Percentiles rank a stretch among this genome's conserved stretches.
Conservation (phyloP, 2,329 filamentous ascomycete species). For the Botrytis hyacinthi region DNA sequence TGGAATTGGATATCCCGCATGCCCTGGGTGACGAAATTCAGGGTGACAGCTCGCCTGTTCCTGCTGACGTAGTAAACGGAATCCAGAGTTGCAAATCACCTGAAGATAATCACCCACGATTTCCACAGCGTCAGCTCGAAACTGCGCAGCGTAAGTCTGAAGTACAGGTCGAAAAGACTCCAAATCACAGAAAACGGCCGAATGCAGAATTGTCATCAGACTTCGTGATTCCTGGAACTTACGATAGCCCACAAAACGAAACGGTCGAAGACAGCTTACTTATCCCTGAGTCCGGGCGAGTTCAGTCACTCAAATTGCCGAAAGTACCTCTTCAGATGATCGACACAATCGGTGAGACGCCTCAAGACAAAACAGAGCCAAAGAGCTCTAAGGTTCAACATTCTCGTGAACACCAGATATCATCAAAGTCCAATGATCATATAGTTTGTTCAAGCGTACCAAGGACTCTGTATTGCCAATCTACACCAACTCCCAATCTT, state of each 20-base stretch:
- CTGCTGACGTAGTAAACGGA: constrained; percentile 31
- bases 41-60: background rate
- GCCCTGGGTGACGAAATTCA: constrained; percentile 31
- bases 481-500: background rate
- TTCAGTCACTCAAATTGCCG: too few species aligned
- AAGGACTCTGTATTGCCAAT: background rate
- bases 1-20: constrained; percentile 31
- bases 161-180: constrained; percentile 34
- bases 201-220: constrained; percentile 24
- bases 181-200: background rate
- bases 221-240: constrained; percentile 29
- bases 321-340: background rate
- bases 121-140: constrained; percentile 28
- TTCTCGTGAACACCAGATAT: background rate
- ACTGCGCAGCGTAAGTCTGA: constrained; percentile 13
- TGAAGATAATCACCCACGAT: background rate
- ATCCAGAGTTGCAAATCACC: constrained; percentile 22
- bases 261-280: background rate
- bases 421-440: background rate
- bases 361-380: background rate
- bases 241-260: constrained; percentile 13
- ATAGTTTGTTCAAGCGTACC: background rate
- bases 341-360: background rate
- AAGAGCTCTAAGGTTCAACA: background rate
- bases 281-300: background rate